These are phyloP conservation scores for Puccinia polysora DNA, from an alignment of 1,284 basidiomycete genomes.

Conservation along the genomic window DNA sequence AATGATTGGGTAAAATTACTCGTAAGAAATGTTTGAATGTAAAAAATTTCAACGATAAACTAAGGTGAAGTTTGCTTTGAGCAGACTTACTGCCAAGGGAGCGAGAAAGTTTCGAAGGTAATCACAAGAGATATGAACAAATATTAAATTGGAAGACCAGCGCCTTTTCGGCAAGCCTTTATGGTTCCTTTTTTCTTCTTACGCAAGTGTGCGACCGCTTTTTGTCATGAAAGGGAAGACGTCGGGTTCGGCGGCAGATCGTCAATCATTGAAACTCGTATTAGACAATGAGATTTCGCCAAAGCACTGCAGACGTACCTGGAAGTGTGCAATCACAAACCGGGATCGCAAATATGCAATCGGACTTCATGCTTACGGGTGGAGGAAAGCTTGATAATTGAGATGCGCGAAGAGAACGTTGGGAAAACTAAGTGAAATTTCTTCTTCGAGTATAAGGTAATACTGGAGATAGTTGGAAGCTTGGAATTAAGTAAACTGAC, in stretches of 20 bases:
- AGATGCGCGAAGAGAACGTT: background rate
- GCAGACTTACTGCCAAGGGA: no score
- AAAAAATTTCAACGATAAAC: no score
- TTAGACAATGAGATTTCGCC: background rate
- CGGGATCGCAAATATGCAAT: slow-evolving; percentile 35
- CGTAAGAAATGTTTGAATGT: no score
- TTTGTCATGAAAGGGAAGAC: background rate
- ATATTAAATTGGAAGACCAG: slow-evolving; percentile 31
- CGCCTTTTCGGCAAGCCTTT: slow-evolving; percentile 28
- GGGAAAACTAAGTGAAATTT: background rate
- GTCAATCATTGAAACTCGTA: background rate
- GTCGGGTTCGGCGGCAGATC: no score
- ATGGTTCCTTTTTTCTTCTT: slow-evolving; percentile 34
- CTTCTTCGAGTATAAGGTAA: no score
- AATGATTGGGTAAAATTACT: no score
- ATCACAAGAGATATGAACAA: no score
- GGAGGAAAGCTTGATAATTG: slow-evolving; percentile 13
- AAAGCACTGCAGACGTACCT: background rate
- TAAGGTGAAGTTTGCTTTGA: no score
- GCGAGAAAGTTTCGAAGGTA: no score
- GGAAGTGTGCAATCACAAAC: slow-evolving; percentile 43
- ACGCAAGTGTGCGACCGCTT: slow-evolving; percentile 25
- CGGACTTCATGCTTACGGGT: slow-evolving; percentile 10
- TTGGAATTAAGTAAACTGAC: slow-evolving; percentile 6
- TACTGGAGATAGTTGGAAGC: no score